A percentile compares a stretch with the other conserved stretches of the same genome.
Evolutionary conservation across 1,284 basidiomycete species (phyloP).

Genomic region (Thecaphora frezii): DNA sequence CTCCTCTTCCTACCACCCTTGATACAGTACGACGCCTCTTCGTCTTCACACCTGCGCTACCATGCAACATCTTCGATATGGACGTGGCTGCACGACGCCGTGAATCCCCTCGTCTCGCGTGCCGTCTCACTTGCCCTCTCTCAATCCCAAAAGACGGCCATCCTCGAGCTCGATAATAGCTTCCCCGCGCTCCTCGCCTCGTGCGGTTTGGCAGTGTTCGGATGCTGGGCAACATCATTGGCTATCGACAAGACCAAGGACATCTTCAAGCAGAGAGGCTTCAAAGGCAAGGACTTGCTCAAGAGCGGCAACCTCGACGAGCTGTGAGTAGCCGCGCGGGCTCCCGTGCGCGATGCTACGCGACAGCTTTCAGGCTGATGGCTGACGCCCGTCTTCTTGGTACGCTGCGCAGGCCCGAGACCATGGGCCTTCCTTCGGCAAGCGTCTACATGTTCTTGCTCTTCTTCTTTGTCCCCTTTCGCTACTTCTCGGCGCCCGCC

Average conservation of each 20-base stretch:
- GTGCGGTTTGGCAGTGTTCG: constrained; percentile 29
- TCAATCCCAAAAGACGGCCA: neutral
- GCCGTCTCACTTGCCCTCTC: neutral
- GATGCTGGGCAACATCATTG: constrained; percentile 21
- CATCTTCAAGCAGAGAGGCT: constrained; percentile 45
- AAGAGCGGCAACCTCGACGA: constrained; percentile 20
- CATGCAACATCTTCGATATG: neutral
- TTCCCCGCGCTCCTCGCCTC: constrained; percentile 39
- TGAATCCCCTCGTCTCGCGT: neutral
- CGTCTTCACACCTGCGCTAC: neutral
- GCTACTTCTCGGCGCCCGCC: constrained; percentile 45
- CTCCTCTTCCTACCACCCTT: neutral
- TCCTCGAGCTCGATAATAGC: constrained; percentile 29
- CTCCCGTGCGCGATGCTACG: too few species aligned
- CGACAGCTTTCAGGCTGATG: neutral
- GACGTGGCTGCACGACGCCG: neutral
- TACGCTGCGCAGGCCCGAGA: constrained; percentile 74
- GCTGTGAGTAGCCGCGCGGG: constrained; percentile 7
- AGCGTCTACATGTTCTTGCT: constrained; percentile 82
- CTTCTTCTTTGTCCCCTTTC: constrained; percentile 57
- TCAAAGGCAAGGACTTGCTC: constrained; percentile 52
- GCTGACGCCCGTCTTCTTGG: neutral
- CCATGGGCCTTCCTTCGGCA: constrained; percentile 85
- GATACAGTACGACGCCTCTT: neutral
- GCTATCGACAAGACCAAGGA: constrained; percentile 31